Evolutionary conservation across 2,329 filamentous ascomycete genomes (phyloP).

Genomic region (Colletotrichum incanum): DNA sequence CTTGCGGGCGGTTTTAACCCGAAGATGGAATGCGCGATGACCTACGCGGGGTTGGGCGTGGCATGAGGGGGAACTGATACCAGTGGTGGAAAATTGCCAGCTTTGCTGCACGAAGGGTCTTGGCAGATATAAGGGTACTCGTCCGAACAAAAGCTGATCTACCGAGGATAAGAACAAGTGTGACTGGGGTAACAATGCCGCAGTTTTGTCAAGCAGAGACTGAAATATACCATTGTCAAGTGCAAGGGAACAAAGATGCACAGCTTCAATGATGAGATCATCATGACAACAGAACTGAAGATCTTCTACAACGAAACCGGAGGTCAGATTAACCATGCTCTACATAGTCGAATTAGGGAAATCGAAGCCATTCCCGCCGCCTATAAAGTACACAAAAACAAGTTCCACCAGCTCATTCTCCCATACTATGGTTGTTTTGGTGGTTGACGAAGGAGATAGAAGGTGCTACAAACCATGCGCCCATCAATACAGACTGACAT

Average conservation of each 20-base stretch:
- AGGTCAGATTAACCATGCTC: no score
- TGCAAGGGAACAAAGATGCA: not conserved
- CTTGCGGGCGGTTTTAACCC: conserved; percentile 34
- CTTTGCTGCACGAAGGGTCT: conserved; percentile 28
- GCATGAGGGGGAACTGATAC: conserved; percentile 11
- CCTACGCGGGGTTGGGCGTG: conserved; percentile 35
- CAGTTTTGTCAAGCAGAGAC: no score
- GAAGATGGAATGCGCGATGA: conserved; percentile 34
- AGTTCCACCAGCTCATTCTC: no score
- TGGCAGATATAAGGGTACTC: conserved; percentile 28
- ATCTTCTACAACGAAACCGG: no score
- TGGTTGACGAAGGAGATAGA: no score
- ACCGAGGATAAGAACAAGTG: not conserved
- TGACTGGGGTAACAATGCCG: no score
- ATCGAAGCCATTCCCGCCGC: no score
- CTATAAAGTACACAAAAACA: not conserved
- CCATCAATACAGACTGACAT: no score
- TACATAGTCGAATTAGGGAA: no score
- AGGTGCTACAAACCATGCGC: no score
- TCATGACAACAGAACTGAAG: not conserved
- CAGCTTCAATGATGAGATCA: not conserved
- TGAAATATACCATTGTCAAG: no score
- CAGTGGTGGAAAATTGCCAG: conserved; percentile 40
- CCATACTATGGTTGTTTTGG: no score
- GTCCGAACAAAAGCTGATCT: not conserved